phyloP scores from a whole-genome alignment of 345 rosid genomes.

The Barbarea vulgaris region DNA sequence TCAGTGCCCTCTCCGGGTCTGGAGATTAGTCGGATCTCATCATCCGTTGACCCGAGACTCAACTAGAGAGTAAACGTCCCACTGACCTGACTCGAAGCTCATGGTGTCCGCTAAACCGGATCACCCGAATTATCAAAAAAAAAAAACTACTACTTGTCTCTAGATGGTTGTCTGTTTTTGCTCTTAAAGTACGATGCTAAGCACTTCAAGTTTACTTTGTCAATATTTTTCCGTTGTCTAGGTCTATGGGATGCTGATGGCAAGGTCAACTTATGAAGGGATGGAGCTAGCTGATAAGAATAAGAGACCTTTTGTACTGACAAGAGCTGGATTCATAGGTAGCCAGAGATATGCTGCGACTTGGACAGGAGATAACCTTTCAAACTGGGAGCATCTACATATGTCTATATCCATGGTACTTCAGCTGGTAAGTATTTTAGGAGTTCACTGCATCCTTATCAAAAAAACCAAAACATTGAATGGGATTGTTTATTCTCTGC shows the following conservation, averaged over 20 bases:
- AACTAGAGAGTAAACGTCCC: no score
- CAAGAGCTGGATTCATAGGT: constrained; percentile 91
- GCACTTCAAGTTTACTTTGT: constrained; percentile 10
- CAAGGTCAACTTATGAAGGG: constrained; percentile 87
- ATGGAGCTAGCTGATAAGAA: constrained; percentile 67
- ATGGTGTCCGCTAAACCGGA: no score
- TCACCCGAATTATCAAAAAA: no score
- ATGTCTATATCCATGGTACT: constrained; percentile 90
- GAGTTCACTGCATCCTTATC: background rate
- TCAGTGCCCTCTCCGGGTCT: no score
- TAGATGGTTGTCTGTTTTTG: background rate
- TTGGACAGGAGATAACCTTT: constrained; percentile 95
- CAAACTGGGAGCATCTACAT: constrained; percentile 90
- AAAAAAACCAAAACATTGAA: background rate
- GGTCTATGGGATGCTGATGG: constrained; percentile 96
- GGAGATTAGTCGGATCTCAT: no score
- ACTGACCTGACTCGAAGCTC: no score
- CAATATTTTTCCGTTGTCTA: constrained; percentile 31
- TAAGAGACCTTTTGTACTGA: constrained; percentile 88
- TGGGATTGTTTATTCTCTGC: background rate
- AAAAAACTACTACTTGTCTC: no score
- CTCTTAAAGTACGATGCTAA: constrained; percentile 5
- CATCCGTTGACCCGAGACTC: no score
- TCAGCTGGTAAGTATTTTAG: constrained; percentile 69
- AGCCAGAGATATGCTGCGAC: constrained; percentile 90